These are phyloP conservation scores for Penicillium manginii DNA, from an alignment of 495 filamentous ascomycete species.

Conservation along the genomic window DNA sequence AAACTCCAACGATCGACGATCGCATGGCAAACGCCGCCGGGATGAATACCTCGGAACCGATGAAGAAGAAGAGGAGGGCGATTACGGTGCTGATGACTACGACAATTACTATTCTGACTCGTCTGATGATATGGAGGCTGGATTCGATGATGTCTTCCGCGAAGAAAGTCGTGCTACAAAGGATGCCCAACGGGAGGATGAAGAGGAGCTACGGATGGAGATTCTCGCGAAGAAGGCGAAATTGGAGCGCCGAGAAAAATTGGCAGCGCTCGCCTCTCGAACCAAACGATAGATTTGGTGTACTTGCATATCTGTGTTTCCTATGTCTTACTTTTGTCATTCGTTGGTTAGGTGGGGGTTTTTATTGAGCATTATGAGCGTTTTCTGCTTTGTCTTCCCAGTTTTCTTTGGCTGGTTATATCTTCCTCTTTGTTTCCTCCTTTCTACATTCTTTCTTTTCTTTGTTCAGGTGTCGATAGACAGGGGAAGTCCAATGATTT, in stretches of 20 bases:
- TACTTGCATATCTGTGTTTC: constrained; percentile 18
- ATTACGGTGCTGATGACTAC: constrained; percentile 49
- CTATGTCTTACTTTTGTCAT: constrained; percentile 19
- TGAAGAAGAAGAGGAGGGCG: constrained; percentile 53
- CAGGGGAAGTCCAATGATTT: neutral
- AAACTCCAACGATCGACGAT: constrained; percentile 38
- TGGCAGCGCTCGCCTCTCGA: constrained; percentile 50
- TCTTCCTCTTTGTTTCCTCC: neutral
- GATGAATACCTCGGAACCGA: constrained; percentile 55
- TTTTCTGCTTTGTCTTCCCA: constrained; percentile 23
- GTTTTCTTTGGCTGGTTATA: constrained; percentile 2
- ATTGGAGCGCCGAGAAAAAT: constrained; percentile 55
- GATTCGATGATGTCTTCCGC: constrained; percentile 58
- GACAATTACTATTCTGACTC: constrained; percentile 59
- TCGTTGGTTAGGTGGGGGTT: constrained; percentile 19
- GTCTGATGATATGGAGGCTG: constrained; percentile 70
- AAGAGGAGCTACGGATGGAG: constrained; percentile 58
- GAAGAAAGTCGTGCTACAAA: constrained; percentile 58
- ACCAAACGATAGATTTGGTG: constrained; percentile 29
- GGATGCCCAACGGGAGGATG: constrained; percentile 61
- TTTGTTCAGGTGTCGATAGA: neutral
- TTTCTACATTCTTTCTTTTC: neutral
- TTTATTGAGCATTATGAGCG: constrained; percentile 39
- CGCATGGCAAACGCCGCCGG: constrained; percentile 38
- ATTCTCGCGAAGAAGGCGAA: constrained; percentile 59